Evolutionary conservation across 164 flowering plant genomes (phyloP).

Genomic region (Vitis cinerea): DNA sequence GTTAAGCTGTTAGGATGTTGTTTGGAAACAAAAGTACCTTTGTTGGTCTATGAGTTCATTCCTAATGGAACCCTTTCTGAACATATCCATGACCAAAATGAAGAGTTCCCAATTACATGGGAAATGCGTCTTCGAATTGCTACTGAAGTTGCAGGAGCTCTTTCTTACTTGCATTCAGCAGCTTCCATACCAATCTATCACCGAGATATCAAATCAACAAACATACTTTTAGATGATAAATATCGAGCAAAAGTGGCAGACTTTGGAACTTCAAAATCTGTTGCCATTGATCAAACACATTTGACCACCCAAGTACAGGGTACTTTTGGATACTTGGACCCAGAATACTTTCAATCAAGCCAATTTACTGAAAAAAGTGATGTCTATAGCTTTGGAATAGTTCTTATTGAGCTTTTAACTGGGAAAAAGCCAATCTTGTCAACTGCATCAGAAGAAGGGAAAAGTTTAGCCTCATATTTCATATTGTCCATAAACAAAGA

Average conservation of each 20-base stretch:
- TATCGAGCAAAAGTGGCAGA: constrained; percentile 10
- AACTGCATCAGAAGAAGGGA: constrained; percentile 4
- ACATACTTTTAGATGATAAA: constrained; percentile 8
- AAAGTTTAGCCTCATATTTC: constrained; percentile 19
- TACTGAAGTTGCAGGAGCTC: constrained; percentile 6
- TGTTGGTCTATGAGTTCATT: constrained; percentile 22
- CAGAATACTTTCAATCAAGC: constrained; percentile 21
- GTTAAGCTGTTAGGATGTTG: constrained; percentile 8
- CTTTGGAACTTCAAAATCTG: constrained; percentile 18
- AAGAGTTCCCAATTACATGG: constrained; percentile 13
- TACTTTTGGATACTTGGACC: constrained; percentile 22
- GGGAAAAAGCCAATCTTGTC: constrained; percentile 19
- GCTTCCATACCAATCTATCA: constrained; percentile 16
- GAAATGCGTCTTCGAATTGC: constrained; percentile 18
- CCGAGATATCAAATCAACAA: constrained; percentile 19
- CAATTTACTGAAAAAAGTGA: constrained; percentile 15
- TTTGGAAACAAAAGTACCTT: constrained; percentile 22
- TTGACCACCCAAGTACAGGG: constrained; percentile 17
- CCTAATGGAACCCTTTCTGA: constrained; percentile 22
- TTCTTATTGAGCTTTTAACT: constrained; percentile 25
- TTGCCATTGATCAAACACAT: constrained; percentile 15
- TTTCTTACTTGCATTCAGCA: constrained; percentile 4
- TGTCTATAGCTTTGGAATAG: constrained; percentile 22
- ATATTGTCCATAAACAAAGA: constrained; percentile 15
- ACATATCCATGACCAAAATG: constrained; percentile 11